phyloP scores from a whole-genome alignment of 331 rosid species.

The Quercus tomentella region DNA sequence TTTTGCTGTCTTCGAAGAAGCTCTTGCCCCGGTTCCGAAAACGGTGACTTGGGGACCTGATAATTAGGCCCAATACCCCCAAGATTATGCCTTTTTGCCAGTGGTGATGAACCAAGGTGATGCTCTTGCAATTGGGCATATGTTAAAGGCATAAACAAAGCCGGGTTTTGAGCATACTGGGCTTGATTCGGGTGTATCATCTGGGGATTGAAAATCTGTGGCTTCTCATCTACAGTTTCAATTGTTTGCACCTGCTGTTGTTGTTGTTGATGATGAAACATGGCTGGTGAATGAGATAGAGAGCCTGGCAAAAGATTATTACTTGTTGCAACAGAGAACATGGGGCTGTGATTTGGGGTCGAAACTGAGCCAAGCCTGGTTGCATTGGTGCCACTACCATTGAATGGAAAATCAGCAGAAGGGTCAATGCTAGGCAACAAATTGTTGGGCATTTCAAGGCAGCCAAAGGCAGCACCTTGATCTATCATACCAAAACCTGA shows the following conservation, averaged over 20 bases:
- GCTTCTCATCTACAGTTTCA: conserved; percentile 54
- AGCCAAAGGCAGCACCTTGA: conserved; percentile 39
- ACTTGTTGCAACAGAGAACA: conserved; percentile 33
- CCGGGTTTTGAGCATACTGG: conserved; percentile 47
- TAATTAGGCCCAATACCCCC: conserved; percentile 39
- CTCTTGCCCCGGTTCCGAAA: conserved; percentile 55
- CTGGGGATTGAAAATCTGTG: conserved; percentile 48
- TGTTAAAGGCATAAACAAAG: conserved; percentile 51
- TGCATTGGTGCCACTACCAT: conserved; percentile 21
- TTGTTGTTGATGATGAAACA: conserved; percentile 30
- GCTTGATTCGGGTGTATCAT: conserved; percentile 51
- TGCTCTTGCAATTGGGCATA: conserved; percentile 62
- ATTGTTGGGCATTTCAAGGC: conserved; percentile 34
- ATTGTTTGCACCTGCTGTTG: conserved; percentile 36
- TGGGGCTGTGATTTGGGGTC: conserved; percentile 19
- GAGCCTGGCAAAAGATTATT: conserved; percentile 39
- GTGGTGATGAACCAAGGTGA: conserved; percentile 47
- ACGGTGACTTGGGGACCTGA: conserved; percentile 35
- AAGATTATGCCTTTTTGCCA: conserved; percentile 52
- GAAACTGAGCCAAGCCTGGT: conserved; percentile 26
- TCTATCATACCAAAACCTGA: conserved; percentile 46
- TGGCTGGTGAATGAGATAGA: conserved; percentile 25
- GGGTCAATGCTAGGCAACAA: conserved; percentile 41
- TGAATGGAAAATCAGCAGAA: conserved; percentile 46
- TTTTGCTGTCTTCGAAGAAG: conserved; percentile 40